phyloP scores from a whole-genome alignment of 2,329 filamentous ascomycete species.

The Nemania bipapillata region DNA sequence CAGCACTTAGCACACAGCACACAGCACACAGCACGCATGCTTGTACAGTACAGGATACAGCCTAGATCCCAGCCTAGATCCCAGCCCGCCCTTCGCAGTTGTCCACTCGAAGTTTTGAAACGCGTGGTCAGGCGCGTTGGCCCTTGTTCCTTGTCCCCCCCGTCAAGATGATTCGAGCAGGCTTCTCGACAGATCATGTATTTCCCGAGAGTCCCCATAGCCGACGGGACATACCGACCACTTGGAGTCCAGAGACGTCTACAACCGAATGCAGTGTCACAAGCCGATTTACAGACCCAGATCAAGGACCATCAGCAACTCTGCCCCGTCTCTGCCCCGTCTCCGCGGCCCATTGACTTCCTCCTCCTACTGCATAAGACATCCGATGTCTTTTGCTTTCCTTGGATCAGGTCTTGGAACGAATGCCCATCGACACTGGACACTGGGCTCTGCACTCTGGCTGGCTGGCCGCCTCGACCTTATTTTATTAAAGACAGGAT shows the following conservation, averaged over 20 bases:
- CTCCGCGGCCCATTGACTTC: constrained; percentile 21
- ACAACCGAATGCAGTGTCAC: constrained; percentile 32
- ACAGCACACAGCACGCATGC: too few relatives aligned
- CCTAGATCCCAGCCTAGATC: not conserved
- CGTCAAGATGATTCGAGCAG: constrained; percentile 16
- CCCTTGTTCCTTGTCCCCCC: not conserved
- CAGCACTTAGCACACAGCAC: constrained; percentile 3
- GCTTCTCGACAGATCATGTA: constrained; percentile 17
- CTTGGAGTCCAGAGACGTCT: constrained; percentile 28
- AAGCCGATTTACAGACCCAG: constrained; percentile 24
- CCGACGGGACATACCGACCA: constrained; percentile 32
- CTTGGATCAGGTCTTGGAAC: not conserved
- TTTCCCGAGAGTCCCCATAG: constrained; percentile 25
- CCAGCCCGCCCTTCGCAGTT: constrained; percentile 1
- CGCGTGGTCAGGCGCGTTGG: not conserved
- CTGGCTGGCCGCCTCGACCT: not conserved
- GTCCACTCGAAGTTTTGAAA: constrained; percentile 18
- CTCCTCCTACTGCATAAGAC: constrained; percentile 6
- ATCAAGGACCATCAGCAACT: constrained; percentile 10
- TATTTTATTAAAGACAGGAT: not conserved
- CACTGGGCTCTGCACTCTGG: not conserved
- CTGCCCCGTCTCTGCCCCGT: constrained; percentile 2
- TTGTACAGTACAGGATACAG: too few relatives aligned
- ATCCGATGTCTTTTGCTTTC: constrained; percentile 20
- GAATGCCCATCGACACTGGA: not conserved